Evolutionary conservation across 768 basidiomycete species (phyloP), one percentile per base, ranked within the genome.

Genomic region (Collybia mongolica): DNA sequence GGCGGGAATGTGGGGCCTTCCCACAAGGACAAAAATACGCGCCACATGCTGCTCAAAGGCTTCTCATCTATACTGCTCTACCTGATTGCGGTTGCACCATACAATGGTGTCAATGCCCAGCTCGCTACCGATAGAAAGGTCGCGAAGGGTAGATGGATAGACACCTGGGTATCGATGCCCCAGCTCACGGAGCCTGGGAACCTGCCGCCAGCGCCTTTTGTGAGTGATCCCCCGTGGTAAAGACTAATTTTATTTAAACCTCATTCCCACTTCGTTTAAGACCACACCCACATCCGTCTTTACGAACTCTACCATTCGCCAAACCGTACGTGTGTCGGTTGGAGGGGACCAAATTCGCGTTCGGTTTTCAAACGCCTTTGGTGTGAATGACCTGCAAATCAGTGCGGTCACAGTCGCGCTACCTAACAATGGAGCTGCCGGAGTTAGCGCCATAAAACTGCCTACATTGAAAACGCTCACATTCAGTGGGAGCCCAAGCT

Each of bases 321-420:
- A 79, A 57, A 79, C 77, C 2, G 53, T 81, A 4, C 74, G 74
- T 49, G 67, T 73, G 51, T 69, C 75, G 6, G 57, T 73, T 44
- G 71, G 66, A 18, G 71, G 67, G 14, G 51, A 63, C 7, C 63
- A 66, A 20, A 71, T 79, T 52, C 73, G 77, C 22, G 42, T 81
- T 17, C 70, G 72, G 24, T 64, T 81, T 46, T 77, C 75, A 44
- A 81, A 81, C 57, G 71, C 65, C 12, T 81, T 81, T 50, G 77
- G 77, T 3, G 57, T 60, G 1, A 70, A 66, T 26, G 63, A 70
- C 46, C 63, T 79, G 12, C 67, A 68, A 35, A 76, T 79, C 47
- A 75, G 72, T n/a, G 68, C 70, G 2, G 74, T 68, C 4, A 73
- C 72, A 29, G 59, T 79, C 41, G 75, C 75, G 0, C 59, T 73